Percentiles rank a stretch among this genome's conserved stretches.
Evolutionary conservation across 805 yeast species (phyloP).

Genomic region (Peterozyma toletana): DNA sequence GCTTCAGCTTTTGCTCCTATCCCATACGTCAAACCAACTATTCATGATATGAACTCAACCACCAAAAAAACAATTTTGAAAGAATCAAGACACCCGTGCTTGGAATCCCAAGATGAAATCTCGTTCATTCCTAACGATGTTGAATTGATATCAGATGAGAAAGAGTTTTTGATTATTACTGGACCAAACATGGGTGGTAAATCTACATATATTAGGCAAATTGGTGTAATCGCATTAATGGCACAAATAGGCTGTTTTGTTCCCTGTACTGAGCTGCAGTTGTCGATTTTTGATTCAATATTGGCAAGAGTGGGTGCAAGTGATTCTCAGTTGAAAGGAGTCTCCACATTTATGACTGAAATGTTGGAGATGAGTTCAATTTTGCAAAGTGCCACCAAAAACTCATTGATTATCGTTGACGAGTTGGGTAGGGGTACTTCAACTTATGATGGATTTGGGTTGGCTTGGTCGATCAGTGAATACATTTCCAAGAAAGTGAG

Average conservation of each 20-base stretch:
- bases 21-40: constrained; percentile 69
- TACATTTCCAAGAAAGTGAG: constrained; percentile 62
- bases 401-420: constrained; percentile 83
- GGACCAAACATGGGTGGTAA: constrained; percentile 99
- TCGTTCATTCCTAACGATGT: constrained; percentile 91
- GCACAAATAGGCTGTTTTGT: constrained; percentile 87
- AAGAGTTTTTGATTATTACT: constrained; percentile 78
- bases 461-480: constrained; percentile 95
- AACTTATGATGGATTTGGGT: constrained; percentile 95
- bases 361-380: constrained; percentile 93
- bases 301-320: constrained; percentile 98
- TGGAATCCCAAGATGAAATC: constrained; percentile 87
- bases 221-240: constrained; percentile 81
- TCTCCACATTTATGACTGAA: constrained; percentile 94
- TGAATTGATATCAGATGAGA: constrained; percentile 42
- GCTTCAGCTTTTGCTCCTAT: constrained; percentile 76
- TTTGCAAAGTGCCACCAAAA: constrained; percentile 66
- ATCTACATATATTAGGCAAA: constrained; percentile 84
- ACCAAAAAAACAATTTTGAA: constrained; percentile 45
- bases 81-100: constrained; percentile 91
- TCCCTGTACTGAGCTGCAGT: constrained; percentile 70
- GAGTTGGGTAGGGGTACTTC: constrained; percentile 95
- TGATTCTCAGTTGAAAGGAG: constrained; percentile 94
- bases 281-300: constrained; percentile 83
- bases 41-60: constrained; percentile 40